These are phyloP conservation scores for Amanita rubescens DNA, from an alignment of 768 basidiomycete genomes.

Conservation along the genomic window DNA sequence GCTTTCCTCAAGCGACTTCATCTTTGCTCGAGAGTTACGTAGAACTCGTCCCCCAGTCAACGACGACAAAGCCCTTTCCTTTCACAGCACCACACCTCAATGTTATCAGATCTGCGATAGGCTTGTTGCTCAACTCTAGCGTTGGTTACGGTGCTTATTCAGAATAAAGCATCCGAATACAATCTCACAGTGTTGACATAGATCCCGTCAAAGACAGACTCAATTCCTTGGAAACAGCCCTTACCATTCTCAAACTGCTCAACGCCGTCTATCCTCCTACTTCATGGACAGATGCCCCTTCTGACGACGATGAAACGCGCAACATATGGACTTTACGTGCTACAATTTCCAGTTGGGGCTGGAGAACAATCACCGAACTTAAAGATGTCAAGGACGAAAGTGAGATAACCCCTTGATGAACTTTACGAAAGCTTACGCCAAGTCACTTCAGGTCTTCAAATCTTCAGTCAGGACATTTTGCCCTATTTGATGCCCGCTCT, in stretches of 20 bases:
- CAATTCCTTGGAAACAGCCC: conserved; percentile 59
- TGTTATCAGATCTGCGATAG: conserved; percentile 70
- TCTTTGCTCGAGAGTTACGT: conserved; percentile 65
- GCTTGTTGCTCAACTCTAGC: conserved; percentile 71
- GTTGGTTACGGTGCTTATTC: conserved; percentile 60
- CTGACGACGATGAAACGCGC: conserved; percentile 33
- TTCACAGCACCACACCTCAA: conserved; percentile 58
- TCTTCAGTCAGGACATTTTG: conserved; percentile 56
- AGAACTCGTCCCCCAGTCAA: conserved; percentile 33
- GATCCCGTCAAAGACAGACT: conserved; percentile 67
- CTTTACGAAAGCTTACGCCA: neutral
- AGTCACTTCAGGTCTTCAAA: conserved; percentile 19
- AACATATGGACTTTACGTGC: conserved; percentile 51
- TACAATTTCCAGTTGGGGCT: conserved; percentile 67
- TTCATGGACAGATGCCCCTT: conserved; percentile 40
- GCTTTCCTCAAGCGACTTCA: conserved; percentile 60
- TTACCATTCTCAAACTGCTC: conserved; percentile 62
- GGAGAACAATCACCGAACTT: conserved; percentile 67
- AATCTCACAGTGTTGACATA: conserved; percentile 20
- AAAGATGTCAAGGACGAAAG: conserved; percentile 69
- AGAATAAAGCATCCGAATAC: neutral
- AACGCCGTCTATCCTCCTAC: conserved; percentile 67
- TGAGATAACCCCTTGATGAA: conserved; percentile 23
- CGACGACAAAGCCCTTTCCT: conserved; percentile 33
- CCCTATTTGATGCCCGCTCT: conserved; percentile 56